phyloP scores from a whole-genome alignment of 1,284 basidiomycete genomes.

The Pseudozyma pruni region DNA sequence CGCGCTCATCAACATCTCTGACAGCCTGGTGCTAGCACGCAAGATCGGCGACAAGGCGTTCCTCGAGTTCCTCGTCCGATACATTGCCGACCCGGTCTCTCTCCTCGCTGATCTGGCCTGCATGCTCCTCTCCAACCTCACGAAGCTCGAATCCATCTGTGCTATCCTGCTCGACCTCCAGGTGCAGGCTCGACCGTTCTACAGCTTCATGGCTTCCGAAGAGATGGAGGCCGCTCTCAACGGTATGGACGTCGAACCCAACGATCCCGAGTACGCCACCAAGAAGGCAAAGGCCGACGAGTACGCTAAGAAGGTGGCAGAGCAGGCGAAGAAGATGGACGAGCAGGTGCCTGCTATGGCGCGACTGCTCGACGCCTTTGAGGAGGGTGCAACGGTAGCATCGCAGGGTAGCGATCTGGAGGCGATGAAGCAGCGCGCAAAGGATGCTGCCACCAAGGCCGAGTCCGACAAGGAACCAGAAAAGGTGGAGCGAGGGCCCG shows the following conservation, averaged over 20 bases:
- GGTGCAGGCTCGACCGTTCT: slow-evolving; percentile 60
- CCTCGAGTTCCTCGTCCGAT: slow-evolving; percentile 84
- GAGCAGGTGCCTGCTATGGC: slow-evolving; percentile 62
- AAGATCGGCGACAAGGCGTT: slow-evolving; percentile 79
- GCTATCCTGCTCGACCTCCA: slow-evolving; percentile 76
- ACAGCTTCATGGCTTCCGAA: slow-evolving; percentile 58
- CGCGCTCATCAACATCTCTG: slow-evolving; percentile 92
- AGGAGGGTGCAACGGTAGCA: slow-evolving; percentile 64
- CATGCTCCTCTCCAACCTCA: slow-evolving; percentile 96
- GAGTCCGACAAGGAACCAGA: slow-evolving; percentile 29
- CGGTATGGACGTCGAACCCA: slow-evolving; percentile 63
- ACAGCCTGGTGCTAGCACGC: slow-evolving; percentile 78
- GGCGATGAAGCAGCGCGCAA: slow-evolving; percentile 59
- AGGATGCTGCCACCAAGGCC: slow-evolving; percentile 45
- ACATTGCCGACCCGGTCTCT: slow-evolving; percentile 87
- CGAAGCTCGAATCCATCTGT: slow-evolving; percentile 79
- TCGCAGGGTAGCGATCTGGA: slow-evolving; percentile 54
- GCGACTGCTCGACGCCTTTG: slow-evolving; percentile 64
- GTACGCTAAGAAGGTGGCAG: slow-evolving; percentile 47
- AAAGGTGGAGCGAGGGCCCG: slow-evolving; percentile 47
- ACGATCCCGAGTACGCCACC: slow-evolving; percentile 56
- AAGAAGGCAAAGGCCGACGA: slow-evolving; percentile 50
- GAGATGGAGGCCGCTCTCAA: slow-evolving; percentile 56
- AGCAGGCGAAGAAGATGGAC: slow-evolving; percentile 51
- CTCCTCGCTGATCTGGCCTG: slow-evolving; percentile 91